Conservation (phyloP, 371 early-diverging fungal species). For the Zancudomyces culisetae region DNA sequence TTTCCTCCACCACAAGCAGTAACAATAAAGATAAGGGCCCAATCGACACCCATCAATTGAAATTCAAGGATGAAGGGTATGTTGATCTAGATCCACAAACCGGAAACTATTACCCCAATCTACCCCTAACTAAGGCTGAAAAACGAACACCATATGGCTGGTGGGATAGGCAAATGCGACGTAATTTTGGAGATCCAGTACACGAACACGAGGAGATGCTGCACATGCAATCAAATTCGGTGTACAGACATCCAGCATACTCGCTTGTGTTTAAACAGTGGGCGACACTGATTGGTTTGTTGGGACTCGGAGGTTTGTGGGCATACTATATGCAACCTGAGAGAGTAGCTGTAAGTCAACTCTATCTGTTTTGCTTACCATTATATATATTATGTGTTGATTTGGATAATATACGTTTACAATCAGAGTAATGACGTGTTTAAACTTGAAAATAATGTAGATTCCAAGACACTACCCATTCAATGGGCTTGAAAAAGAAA, state of each 20-base stretch:
- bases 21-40: too few species aligned
- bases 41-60: too few species aligned
- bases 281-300: slow-evolving; percentile 11
- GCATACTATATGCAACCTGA: slow-evolving; percentile 10
- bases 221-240: slow-evolving; percentile 19
- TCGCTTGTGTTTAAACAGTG: slow-evolving; percentile 16
- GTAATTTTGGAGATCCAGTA: slow-evolving; percentile 23
- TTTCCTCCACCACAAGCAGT: too few species aligned
- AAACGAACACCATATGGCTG: slow-evolving; percentile 21
- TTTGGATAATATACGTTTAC: slow-evolving; percentile 5
- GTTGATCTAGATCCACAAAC: slow-evolving; percentile 24
- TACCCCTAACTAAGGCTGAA: slow-evolving; percentile 17
- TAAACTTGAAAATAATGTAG: too few species aligned
- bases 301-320: slow-evolving; percentile 14
- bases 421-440: not conserved
- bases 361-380: not conserved
- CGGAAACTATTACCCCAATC: slow-evolving; percentile 22
- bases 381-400: slow-evolving; percentile 12
- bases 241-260: slow-evolving; percentile 18
- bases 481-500: slow-evolving; percentile 22
- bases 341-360: slow-evolving; percentile 12
- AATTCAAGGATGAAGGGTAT: slow-evolving; percentile 16
- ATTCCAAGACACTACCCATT: slow-evolving; percentile 4
- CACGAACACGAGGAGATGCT: slow-evolving; percentile 23
- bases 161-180: slow-evolving; percentile 25